Base-by-base conservation (phyloP, 2,329 filamentous ascomycete species). In the Fusarium globosum region DNA sequence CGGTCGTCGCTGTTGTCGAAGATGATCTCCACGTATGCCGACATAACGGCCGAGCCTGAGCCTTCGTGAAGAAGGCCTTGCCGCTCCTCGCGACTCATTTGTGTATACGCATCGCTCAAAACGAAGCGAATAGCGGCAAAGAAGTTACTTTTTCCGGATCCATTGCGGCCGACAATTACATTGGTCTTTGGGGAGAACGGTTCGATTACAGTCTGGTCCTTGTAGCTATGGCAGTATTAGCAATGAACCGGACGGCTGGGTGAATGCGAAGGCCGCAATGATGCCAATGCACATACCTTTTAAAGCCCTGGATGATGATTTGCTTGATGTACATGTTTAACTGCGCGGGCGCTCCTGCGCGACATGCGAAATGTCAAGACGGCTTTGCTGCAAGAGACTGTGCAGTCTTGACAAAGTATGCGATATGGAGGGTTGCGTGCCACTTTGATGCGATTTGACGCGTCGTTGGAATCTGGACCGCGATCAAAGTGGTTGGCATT, bases 291-390 rank as follows among this genome's bases (percentile, higher is more conserved):
- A 80, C 84, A 76, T 83, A 97, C 95, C 95, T 98, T 86, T 99
- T 99, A 86, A 99, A 99, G 91, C 96, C 96, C 84, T 99, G 96
- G 82, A 99, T 98, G 83, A 98, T 98, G 83, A 98, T 98, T 87
- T 99, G 96, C 85, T 99, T 99, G 89, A 99, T 98, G 87, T 97
- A 96, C 95, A 98, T 97, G 81, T 78, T 87, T 82, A 79, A 76
- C 76, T 79, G 77, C 78, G 80, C 80, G 73, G 79, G 80, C 81
- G 81, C 82, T 79, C 71, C 71, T 75, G 81, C 82, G 82, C 82
- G 77, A 80, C 81, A 82, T 82, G 76, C 71, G 78, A 76, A 61
- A 55, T 48, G 59, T 66, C 71, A 65, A 72, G 67, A 61, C 66
- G 72, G 70, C 69, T 77, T 74, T 74, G 68, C 73, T 73, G 72